Base-by-base conservation (phyloP, 1,284 basidiomycete species). In the Boletus hoseneyae region DNA sequence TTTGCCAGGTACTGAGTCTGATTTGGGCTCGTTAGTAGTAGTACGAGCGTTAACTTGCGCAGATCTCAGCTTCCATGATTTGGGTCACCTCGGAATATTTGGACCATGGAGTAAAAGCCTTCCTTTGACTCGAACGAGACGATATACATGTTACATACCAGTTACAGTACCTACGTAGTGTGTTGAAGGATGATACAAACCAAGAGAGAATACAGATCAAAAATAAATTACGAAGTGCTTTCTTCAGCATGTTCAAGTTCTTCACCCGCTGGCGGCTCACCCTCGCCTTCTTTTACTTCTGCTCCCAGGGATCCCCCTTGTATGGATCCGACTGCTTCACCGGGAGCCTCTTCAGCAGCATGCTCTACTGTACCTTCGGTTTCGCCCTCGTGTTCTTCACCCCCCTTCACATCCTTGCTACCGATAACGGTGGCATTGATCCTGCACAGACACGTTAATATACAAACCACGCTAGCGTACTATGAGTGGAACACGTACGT, bases 361-460 rank as follows among this genome's bases (percentile, higher is more conserved):
- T 61, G 59, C 42, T 57, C 61, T 47, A 37, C 56, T n/a, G 42
- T n/a, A 6, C 33, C 53, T 21, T 64, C 59, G 13, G 38, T 47
- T 40, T 60, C 62, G 4, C 32, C 59, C 34, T 63, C 63, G 3
- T 49, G 62, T 37, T 59, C 67, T 36, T 56, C 64, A 1, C 27
- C 73, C 15, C 73, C 73, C 53, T 72, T 73, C 10, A 75, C 73
- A 38, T 73, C 73, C 67, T 89, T 90, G 68, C 86, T 89, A 1
- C 86, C 87, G 33, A 86, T 61, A 25, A 90, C 87, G 21, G 83
- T 85, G 21, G 87, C 87, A 63, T 88, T 90, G 58, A 89, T 78
- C n/a, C 85, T 87, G 52, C 32, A 23, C 19, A 5, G 2, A 6
- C 23, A 15, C 36, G 33, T 63, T 13, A 15, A 42, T 40, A 27